Base-by-base conservation (phyloP, 306 rosid genomes). In the Phaseolus lunatus region DNA sequence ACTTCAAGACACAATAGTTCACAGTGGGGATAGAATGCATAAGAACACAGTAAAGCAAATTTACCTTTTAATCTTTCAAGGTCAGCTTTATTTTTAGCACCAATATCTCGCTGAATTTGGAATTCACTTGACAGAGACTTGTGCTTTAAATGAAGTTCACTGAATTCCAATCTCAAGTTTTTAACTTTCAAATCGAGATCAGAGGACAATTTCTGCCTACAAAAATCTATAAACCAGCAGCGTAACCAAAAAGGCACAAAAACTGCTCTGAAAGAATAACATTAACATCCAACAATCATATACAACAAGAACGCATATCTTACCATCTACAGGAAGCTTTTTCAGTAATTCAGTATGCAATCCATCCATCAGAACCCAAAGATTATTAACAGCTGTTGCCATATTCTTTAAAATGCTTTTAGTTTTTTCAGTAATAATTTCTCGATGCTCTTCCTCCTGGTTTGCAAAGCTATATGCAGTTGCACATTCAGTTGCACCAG, bases 401-500 rank as follows among this genome's bases (percentile, higher is more conserved):
- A 88, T 49, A 77, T 90, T 86, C 31, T 54, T 58, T 82, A 88
- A 67, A 67, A 84, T 84, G 61, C 77, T 84, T 81, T 80, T 81
- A 73, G 86, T 81, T 67, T 81, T 82, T 67, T 85, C 88, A 49
- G 56, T 44, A 24, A 78, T 62, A 49, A 53, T 67, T 70, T 78
- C 83, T 48, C 71, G 70, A 63, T 83, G 84, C 61, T 80, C 89
- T 83, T 88, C 91, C 85, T 78, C 79, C 80, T 77, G 84, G 39
- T 77, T 79, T 62, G 77, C 62, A 5, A 48, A 78, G 69, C 76
- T 54, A 84, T 63, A 50, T 4, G 84, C 52, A 24, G 93, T 91
- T 53, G 97, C 90, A 83, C 86, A 91, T 88, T 93, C 92, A 49
- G 97, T 94, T n/a, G 98, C 98, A 75, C 93, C 97, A 56, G 88